A percentile compares a stretch with the other conserved stretches of the same genome.
These are phyloP conservation scores for Filobasidium floriforme DNA, from an alignment of 768 basidiomycete species.

Conservation along the genomic window DNA sequence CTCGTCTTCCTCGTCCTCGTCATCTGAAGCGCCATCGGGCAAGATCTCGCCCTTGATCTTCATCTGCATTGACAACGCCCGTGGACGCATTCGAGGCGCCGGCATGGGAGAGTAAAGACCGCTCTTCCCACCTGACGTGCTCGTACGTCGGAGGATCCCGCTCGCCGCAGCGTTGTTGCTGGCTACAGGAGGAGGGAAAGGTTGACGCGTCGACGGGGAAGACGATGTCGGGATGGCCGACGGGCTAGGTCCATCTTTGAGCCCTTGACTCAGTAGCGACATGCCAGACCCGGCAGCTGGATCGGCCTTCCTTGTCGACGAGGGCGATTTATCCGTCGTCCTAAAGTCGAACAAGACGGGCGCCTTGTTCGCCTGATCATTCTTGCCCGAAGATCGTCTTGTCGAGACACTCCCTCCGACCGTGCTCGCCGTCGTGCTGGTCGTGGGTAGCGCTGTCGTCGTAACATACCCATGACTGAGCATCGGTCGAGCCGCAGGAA, in stretches of 20 bases:
- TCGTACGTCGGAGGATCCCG: conserved; percentile 4
- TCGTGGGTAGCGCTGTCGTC: conserved; percentile 15
- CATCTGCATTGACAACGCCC: conserved; percentile 24
- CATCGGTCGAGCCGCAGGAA: conserved; percentile 15
- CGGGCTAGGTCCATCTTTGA: conserved; percentile 9
- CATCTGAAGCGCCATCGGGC: conserved; percentile 13
- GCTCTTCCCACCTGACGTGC: conserved; percentile 4
- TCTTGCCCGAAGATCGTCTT: not conserved
- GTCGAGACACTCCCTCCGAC: not conserved
- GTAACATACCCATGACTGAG: conserved; percentile 16
- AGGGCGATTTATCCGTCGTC: conserved; percentile 17
- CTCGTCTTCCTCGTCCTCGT: conserved; percentile 18
- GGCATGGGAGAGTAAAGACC: conserved; percentile 8
- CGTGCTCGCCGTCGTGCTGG: not conserved
- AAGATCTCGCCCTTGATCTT: conserved; percentile 26
- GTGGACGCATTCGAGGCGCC: conserved; percentile 21
- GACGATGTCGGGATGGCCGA: not conserved
- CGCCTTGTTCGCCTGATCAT: conserved; percentile 4
- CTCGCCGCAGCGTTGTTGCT: not conserved
- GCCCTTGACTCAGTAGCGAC: conserved; percentile 17
- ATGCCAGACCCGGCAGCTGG: not conserved
- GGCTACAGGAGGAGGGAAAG: not conserved
- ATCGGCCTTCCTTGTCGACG: conserved; percentile 6
- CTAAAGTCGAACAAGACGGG: conserved; percentile 25
- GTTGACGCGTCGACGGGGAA: not conserved